Percentiles rank a stretch among this genome's conserved stretches.
phyloP scores from a whole-genome alignment of 1,284 basidiomycete species.

The Microbotryomycetes sp. region DNA sequence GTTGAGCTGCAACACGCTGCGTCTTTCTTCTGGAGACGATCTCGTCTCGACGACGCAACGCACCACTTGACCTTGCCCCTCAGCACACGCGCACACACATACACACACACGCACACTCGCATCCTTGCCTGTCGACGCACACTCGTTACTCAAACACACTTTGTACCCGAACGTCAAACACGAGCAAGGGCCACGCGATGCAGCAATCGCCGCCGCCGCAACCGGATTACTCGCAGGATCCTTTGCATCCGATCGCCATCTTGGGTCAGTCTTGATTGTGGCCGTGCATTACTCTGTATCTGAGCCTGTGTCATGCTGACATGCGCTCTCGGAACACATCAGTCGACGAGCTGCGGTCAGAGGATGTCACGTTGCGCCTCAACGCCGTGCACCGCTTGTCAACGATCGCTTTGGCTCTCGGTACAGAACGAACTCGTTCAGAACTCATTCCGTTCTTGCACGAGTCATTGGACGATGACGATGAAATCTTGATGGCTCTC shows the following conservation, averaged over 20 bases:
- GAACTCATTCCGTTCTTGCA: constrained; percentile 96
- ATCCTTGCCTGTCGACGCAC: neutral
- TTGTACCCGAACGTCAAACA: no score
- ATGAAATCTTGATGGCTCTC: constrained; percentile 92
- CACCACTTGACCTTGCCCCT: no score
- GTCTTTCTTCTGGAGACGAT: no score
- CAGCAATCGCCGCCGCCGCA: neutral
- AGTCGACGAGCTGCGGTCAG: constrained; percentile 87
- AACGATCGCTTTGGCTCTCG: constrained; percentile 95
- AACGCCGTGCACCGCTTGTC: constrained; percentile 97
- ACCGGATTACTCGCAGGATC: constrained; percentile 13
- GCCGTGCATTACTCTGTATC: neutral
- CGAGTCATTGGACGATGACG: constrained; percentile 98
- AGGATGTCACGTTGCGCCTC: constrained; percentile 87
- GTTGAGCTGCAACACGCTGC: no score
- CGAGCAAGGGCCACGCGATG: no score
- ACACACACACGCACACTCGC: neutral
- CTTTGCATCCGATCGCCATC: constrained; percentile 33
- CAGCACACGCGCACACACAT: no score
- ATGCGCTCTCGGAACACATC: constrained; percentile 3
- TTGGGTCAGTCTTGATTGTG: constrained; percentile 18
- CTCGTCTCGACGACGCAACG: no score
- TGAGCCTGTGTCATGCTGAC: neutral
- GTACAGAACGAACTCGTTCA: constrained; percentile 87
- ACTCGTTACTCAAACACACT: no score